Conservation (phyloP, 345 rosid species). For the Mangifera indica region DNA sequence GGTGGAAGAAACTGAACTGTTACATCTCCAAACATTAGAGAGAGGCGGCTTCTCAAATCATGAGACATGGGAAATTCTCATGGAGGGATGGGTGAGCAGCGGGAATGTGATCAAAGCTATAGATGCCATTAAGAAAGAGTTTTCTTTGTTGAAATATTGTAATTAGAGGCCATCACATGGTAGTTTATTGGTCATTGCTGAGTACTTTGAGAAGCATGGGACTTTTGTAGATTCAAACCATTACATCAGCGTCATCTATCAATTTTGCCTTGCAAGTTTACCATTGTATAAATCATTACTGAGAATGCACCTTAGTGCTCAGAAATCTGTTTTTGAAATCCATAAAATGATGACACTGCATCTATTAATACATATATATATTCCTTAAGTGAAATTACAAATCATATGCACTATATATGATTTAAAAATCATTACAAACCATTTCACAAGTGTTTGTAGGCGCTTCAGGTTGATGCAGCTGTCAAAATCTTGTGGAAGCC, state of each 20-base stretch:
- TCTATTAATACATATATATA: not conserved
- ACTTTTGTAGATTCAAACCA: conserved; percentile 44
- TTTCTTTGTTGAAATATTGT: conserved; percentile 43
- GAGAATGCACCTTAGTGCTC: conserved; percentile 39
- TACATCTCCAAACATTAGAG: conserved; percentile 42
- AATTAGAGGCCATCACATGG: conserved; percentile 56
- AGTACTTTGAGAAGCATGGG: conserved; percentile 50
- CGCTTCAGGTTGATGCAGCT: conserved; percentile 11
- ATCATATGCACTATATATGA: not conserved
- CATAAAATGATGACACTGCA: conserved; percentile 43
- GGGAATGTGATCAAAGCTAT: conserved; percentile 53
- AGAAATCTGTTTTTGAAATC: conserved; percentile 38
- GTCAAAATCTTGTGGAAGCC: conserved; percentile 18
- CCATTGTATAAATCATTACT: conserved; percentile 45
- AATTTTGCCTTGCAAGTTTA: conserved; percentile 45
- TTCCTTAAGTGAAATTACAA: not conserved
- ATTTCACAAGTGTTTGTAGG: not conserved
- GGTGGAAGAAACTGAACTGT: conserved; percentile 40
- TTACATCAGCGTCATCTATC: conserved; percentile 41
- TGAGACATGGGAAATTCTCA: conserved; percentile 73
- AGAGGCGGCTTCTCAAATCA: conserved; percentile 63
- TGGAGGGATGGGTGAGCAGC: conserved; percentile 59
- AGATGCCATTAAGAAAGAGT: conserved; percentile 46
- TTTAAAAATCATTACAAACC: too few species aligned
- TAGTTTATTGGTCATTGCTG: conserved; percentile 40